Percentiles rank a stretch among this genome's conserved stretches.
These are phyloP conservation scores for Cylindrodendrum hubeiense DNA, from an alignment of 2,329 filamentous ascomycete species.

Conservation along the genomic window DNA sequence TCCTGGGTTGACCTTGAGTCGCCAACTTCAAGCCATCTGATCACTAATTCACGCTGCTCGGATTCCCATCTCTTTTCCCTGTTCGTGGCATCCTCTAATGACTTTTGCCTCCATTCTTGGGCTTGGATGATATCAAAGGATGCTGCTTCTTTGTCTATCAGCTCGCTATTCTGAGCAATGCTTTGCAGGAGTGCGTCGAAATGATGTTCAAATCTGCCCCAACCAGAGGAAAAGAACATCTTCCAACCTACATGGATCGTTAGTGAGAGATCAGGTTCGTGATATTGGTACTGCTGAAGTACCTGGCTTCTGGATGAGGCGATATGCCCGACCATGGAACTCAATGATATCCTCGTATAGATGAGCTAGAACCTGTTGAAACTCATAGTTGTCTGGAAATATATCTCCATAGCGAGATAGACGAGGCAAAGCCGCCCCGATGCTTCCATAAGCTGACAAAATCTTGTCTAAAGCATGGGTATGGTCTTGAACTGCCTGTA, in stretches of 20 bases:
- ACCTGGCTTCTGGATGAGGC: conserved; percentile 9
- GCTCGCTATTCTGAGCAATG: conserved; percentile 5
- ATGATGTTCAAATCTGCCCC: conserved; percentile 15
- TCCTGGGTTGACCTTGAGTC: conserved; percentile 7
- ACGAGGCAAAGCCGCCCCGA: conserved; percentile 7
- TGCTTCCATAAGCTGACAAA: conserved; percentile 8
- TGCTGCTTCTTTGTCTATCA: conserved; percentile 17
- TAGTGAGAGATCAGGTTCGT: neutral
- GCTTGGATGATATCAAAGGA: conserved; percentile 6
- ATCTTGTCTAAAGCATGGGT: conserved; percentile 8
- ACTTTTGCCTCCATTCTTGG: conserved; percentile 5
- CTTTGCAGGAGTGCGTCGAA: conserved; percentile 3
- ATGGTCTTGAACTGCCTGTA: neutral
- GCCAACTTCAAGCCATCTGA: conserved; percentile 12
- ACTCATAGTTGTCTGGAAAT: conserved; percentile 3
- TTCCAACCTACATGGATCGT: neutral
- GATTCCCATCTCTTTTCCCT: conserved; percentile 1
- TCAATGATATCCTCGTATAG: conserved; percentile 11
- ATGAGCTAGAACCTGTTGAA: conserved; percentile 4
- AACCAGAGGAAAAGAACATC: conserved; percentile 12
- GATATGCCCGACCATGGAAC: neutral
- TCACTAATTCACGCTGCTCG: neutral
- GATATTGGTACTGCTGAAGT: neutral
- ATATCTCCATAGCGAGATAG: neutral
- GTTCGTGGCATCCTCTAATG: neutral